Evolutionary conservation across 2,329 filamentous ascomycete species (phyloP).

Genomic region (Grosmannia penicillata): DNA sequence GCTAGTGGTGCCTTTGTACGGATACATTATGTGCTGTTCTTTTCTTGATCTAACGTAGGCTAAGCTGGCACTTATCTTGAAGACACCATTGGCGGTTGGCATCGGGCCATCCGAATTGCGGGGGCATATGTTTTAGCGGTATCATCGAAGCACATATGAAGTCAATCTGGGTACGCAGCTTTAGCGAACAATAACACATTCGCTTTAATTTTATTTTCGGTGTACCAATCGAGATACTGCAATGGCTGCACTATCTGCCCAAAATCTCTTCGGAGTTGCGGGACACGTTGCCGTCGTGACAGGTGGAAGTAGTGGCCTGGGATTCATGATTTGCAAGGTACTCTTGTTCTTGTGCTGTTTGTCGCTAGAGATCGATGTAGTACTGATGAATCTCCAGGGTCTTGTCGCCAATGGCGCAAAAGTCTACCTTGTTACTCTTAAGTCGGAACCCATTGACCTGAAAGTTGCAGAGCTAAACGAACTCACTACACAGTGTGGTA

Average conservation of each 20-base stretch:
- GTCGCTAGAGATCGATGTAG: too few species aligned
- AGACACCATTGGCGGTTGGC: too few species aligned
- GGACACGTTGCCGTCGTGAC: slow-evolving; percentile 19
- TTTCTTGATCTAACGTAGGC: too few species aligned
- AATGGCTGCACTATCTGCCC: slow-evolving; percentile 2
- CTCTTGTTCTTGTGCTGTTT: slow-evolving; percentile 1
- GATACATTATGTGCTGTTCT: too few species aligned
- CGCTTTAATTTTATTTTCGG: too few species aligned
- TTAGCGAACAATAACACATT: too few species aligned
- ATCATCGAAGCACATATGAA: too few species aligned
- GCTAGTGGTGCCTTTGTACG: too few species aligned
- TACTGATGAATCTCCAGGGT: slow-evolving; percentile 16
- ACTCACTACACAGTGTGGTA: slow-evolving; percentile 24
- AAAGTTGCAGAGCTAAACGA: slow-evolving; percentile 43
- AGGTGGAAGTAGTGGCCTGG: slow-evolving; percentile 18
- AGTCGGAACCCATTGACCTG: slow-evolving; percentile 45
- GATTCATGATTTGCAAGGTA: slow-evolving; percentile 16
- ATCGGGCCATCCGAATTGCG: too few species aligned
- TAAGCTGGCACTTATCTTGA: too few species aligned
- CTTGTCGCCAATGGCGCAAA: slow-evolving; percentile 48
- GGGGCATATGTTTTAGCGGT: too few species aligned
- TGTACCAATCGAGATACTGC: not conserved
- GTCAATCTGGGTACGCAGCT: too few species aligned
- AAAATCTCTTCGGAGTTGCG: slow-evolving; percentile 11
- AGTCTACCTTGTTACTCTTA: slow-evolving; percentile 57